Evolutionary conservation across 2,329 filamentous ascomycete genomes (phyloP), one percentile per base, ranked within the genome.

Genomic region (Colletotrichum ledebouriae): DNA sequence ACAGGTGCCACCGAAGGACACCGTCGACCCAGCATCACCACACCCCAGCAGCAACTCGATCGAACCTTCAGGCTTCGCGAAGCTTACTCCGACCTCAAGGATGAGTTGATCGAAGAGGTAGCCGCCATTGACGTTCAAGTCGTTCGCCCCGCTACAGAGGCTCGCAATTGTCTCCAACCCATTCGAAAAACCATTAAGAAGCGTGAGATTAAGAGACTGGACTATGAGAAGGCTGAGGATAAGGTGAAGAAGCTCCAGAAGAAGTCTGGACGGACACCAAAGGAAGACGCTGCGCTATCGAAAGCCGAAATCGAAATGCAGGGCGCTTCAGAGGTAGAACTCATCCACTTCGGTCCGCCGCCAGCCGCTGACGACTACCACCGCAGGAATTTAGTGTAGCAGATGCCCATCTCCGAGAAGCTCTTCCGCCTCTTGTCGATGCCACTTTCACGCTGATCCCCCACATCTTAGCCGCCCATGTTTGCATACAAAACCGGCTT

Each of bases 131-230:
- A 95, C 71, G 80, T 83, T 10, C 87, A 88, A 72, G 86, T 96
- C 71, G 87, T 94, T 60, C 84, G 84, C 66, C 92, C 93, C 0
- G 91, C 90, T 4, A 87, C 87, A 65, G 86, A 91, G 59, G 91
- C 91, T 7, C 91, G 89, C 73, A 88, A 90, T 59, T 87, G 82
- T 61, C 84, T 95, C 68, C 87, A 90, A 71, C 89, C 91, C 2
- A 84, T 96, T 76, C 90, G 92, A 75, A 96, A 94, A 80, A 90
- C 90, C 1, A 93, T 97, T 75, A 96, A 95, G 81, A 94, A 93
- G 78, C 85, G 94, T 53, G 92, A 96, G 76, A 92, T 94, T 74
- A 92, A 90, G 79, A 90, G 93, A 60, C 77, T 94, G 67, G 94
- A 97, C 76, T 96, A 90, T 75, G 94, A 97, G 79, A 88, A 92